Percentiles rank a stretch among this genome's conserved stretches.
Evolutionary conservation across 441 rosid species (phyloP).

Genomic region (Pelargonium myrrhifolium): DNA sequence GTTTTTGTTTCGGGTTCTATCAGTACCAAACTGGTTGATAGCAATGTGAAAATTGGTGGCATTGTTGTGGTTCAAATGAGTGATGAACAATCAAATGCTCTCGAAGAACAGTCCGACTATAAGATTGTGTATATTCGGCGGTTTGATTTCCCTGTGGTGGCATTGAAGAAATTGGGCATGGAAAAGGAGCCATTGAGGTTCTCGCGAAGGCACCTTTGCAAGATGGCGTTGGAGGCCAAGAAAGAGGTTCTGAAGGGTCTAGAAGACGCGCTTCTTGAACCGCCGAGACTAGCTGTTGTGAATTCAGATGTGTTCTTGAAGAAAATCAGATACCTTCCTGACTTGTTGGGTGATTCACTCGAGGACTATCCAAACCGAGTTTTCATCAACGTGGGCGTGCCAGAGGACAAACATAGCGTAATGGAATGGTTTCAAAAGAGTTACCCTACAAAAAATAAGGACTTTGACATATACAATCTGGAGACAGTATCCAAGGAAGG

Average conservation of each 20-base stretch:
- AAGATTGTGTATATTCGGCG: constrained; percentile 27
- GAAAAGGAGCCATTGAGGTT: background rate
- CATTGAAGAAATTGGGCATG: constrained; percentile 26
- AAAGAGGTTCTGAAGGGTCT: constrained; percentile 29
- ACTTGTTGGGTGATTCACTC: constrained; percentile 30
- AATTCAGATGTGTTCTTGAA: constrained; percentile 20
- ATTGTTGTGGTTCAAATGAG: constrained; percentile 27
- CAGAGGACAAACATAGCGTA: constrained; percentile 11
- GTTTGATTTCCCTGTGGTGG: constrained; percentile 25
- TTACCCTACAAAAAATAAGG: constrained; percentile 11
- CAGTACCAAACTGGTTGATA: constrained; percentile 27
- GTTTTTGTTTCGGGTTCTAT: constrained; percentile 25
- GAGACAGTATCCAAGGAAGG: background rate
- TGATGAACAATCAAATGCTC: constrained; percentile 20
- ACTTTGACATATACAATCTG: constrained; percentile 11
- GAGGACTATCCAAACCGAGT: constrained; percentile 25
- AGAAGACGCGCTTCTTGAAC: constrained; percentile 35
- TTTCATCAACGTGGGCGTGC: constrained; percentile 22
- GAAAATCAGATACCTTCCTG: constrained; percentile 32
- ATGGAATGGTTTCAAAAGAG: constrained; percentile 17
- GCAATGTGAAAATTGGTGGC: constrained; percentile 33
- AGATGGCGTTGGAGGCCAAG: constrained; percentile 25
- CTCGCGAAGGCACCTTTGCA: constrained; percentile 24
- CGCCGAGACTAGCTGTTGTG: constrained; percentile 24
- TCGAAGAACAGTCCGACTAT: constrained; percentile 28